phyloP scores from a whole-genome alignment of 345 rosid genomes.

The Murraya koenigii region DNA sequence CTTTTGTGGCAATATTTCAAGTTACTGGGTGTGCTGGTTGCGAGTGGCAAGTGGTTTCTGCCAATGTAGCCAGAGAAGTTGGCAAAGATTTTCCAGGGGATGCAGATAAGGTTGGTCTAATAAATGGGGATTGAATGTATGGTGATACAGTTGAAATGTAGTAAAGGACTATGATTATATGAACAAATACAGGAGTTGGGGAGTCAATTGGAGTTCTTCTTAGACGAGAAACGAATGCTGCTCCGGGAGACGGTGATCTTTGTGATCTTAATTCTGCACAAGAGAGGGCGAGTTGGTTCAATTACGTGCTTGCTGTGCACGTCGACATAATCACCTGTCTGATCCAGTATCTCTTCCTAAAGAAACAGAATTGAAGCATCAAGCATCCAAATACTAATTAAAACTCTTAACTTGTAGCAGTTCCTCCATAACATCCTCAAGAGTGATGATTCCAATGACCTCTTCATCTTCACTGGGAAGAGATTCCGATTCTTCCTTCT shows the following conservation, averaged over 20 bases:
- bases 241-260: slow-evolving; percentile 41
- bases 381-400: not conserved
- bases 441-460: slow-evolving; percentile 73
- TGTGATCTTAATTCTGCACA: slow-evolving; percentile 46
- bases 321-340: slow-evolving; percentile 63
- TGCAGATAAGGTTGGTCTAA: slow-evolving; percentile 41
- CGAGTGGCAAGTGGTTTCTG: slow-evolving; percentile 16
- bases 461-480: slow-evolving; percentile 42
- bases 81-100: slow-evolving; percentile 43
- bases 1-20: not conserved
- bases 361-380: not conserved
- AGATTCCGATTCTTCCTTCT: slow-evolving; percentile 31
- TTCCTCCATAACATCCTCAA: slow-evolving; percentile 92
- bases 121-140: slow-evolving; percentile 43
- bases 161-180: slow-evolving; percentile 34
- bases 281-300: not conserved
- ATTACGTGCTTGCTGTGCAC: slow-evolving; percentile 50
- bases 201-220: slow-evolving; percentile 32
- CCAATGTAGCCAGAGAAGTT: slow-evolving; percentile 23
- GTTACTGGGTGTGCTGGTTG: slow-evolving; percentile 38
- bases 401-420: slow-evolving; percentile 55
- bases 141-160: slow-evolving; percentile 57
- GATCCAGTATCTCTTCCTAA: slow-evolving; percentile 79
- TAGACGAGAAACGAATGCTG: slow-evolving; percentile 30
- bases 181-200: slow-evolving; percentile 53